These are phyloP conservation scores for Eucalyptus tenuipes DNA, from an alignment of 345 rosid genomes.

Conservation along the genomic window DNA sequence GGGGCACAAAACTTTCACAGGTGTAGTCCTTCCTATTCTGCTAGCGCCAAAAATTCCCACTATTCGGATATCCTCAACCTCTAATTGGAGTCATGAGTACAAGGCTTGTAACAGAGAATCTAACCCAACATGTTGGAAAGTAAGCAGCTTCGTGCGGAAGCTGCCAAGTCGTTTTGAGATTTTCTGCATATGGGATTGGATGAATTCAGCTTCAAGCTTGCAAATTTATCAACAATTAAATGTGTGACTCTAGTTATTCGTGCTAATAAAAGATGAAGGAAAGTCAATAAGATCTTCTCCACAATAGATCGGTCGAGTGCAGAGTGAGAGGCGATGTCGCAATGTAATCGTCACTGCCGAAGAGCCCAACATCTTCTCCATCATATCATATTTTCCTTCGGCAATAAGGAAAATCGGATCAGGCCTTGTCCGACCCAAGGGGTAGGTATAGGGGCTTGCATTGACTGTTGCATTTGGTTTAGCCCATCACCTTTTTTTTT, in stretches of 20 bases:
- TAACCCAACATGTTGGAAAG: not conserved
- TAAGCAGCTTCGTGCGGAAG: not conserved
- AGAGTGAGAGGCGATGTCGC: not conserved
- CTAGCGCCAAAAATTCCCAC: not conserved
- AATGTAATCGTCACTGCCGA: not conserved
- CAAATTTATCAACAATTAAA: not conserved
- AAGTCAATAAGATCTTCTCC: not conserved
- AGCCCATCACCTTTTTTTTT: not conserved
- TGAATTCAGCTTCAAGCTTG: not conserved
- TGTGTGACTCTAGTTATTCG: not conserved
- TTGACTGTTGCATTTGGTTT: not conserved
- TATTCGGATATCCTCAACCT: not conserved
- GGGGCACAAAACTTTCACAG: not conserved
- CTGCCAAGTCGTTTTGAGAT: not conserved
- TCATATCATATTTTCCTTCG: not conserved
- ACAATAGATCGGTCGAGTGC: not conserved
- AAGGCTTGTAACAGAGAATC: not conserved
- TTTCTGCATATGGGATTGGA: not conserved
- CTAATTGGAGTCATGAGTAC: not conserved
- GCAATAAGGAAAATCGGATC: not conserved
- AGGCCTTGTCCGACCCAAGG: not conserved
- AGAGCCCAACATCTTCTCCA: not conserved
- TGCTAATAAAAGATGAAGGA: not conserved
- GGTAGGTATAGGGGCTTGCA: not conserved
- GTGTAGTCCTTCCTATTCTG: not conserved